These are phyloP conservation scores for Wickerhamomyces ciferrii DNA, from an alignment of 805 yeast genomes.

Conservation along the genomic window DNA sequence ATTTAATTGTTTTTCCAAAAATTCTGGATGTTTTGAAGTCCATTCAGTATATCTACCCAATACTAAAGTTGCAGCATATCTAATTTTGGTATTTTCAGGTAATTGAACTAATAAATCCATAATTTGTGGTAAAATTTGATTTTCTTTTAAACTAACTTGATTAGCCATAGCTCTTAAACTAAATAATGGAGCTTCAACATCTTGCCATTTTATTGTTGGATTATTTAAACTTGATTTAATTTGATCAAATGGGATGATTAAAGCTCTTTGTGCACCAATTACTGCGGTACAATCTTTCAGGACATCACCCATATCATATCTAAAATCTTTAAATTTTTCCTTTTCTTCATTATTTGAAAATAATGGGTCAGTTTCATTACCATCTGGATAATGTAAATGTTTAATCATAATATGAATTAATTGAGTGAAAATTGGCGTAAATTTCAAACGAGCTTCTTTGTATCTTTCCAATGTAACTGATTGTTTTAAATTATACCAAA, in stretches of 20 bases:
- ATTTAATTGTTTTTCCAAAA: conserved; percentile 73
- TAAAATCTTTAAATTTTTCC: conserved; percentile 88
- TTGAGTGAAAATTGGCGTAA: conserved; percentile 50
- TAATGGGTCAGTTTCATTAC: conserved; percentile 32
- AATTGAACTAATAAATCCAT: conserved; percentile 62
- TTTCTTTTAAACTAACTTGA: conserved; percentile 68
- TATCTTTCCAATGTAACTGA: conserved; percentile 54
- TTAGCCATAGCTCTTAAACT: conserved; percentile 92
- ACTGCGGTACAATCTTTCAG: conserved; percentile 92
- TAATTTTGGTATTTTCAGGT: conserved; percentile 80
- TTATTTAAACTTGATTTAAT: conserved; percentile 37
- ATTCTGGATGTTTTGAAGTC: conserved; percentile 84
- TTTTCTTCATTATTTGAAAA: conserved; percentile 78
- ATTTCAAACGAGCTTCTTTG: conserved; percentile 42
- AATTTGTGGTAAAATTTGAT: conserved; percentile 65
- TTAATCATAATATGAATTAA: conserved; percentile 56
- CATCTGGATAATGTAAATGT: conserved; percentile 72
- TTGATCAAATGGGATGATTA: conserved; percentile 62
- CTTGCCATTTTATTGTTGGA: conserved; percentile 58
- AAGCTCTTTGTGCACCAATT: conserved; percentile 68
- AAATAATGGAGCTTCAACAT: conserved; percentile 84
- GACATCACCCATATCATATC: conserved; percentile 98
- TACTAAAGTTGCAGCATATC: conserved; percentile 91
- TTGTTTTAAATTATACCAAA: conserved; percentile 83
- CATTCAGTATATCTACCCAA: conserved; percentile 96